Conservation (phyloP, 2,329 filamentous ascomycete genomes). For the Trichoderma polysporum region DNA sequence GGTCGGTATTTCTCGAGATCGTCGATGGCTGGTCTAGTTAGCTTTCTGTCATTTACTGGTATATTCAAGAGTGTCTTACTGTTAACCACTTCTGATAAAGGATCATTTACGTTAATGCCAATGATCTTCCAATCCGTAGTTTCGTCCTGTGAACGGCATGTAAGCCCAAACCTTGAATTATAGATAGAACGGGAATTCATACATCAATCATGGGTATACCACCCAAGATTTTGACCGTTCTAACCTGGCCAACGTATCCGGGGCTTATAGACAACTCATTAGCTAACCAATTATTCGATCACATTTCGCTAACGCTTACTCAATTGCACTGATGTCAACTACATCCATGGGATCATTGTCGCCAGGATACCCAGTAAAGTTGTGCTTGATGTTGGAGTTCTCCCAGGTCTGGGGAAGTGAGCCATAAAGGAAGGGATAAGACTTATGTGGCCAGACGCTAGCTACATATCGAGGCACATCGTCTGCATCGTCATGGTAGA, state of each 20-base stretch:
- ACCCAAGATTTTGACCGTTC: conserved; percentile 44
- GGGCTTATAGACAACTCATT: conserved; percentile 20
- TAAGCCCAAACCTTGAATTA: not conserved
- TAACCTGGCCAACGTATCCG: conserved; percentile 40
- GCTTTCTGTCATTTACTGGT: not conserved
- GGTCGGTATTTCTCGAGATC: conserved; percentile 43
- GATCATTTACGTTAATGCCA: conserved; percentile 40
- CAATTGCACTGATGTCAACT: conserved; percentile 39
- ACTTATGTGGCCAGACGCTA: conserved; percentile 45
- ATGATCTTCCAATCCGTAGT: conserved; percentile 45
- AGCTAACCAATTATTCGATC: not conserved
- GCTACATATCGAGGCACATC: conserved; percentile 40
- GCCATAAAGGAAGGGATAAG: conserved; percentile 45
- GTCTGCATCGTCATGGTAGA: conserved; percentile 43
- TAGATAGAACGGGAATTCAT: not conserved
- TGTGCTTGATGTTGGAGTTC: conserved; percentile 41
- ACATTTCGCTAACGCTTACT: conserved; percentile 22
- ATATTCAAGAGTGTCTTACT: conserved; percentile 27
- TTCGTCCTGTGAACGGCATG: conserved; percentile 8
- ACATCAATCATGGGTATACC: conserved; percentile 42
- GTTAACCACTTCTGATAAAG: conserved; percentile 36
- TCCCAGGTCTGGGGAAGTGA: conserved; percentile 48
- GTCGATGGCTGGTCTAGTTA: conserved; percentile 32
- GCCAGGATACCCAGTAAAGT: conserved; percentile 38
- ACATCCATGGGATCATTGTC: conserved; percentile 46